Base-by-base conservation (phyloP, 1,139 yeast genomes). In the Wickerhamomyces sp. region DNA sequence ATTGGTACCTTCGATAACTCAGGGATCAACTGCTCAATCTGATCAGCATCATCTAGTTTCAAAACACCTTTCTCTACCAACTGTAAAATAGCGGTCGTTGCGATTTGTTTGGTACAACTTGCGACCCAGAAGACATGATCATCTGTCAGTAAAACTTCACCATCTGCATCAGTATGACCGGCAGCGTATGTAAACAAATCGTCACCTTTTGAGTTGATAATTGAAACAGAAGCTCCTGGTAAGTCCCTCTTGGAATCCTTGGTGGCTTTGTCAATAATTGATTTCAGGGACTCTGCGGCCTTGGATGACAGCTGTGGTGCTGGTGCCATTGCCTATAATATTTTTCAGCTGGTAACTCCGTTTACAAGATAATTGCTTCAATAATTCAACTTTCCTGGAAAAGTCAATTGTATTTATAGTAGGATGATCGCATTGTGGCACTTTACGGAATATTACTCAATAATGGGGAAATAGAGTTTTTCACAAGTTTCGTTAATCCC, bases 91-190 rank as follows among this genome's bases (percentile, higher is more conserved):
- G 70, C 76, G 52, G 67, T 59, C 0, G 67, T 61, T 1, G 75
- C 69, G 37, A 70, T 49, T 3, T 71, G 49, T 44, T 72, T 72
- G 14, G 77, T 67, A 39, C 72, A 67, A 8, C 77, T 70, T 33
- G 59, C 70, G 29, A 52, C 56, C 28, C 64, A 54, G 40, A 66
- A 54, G 12, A 56, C 45, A 26, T 59, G 51, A 31, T 67, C 64
- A 9, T 39, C 37, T 12, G 54, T 49, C 17, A 54, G 32, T 10
- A 45, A 40, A 6, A 39, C 37, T 13, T 34, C 28, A 8, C 40
- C 30, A 18, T 44, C 46, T 8, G 38, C 35, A 7, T 45, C 48
- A n/a, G 29, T 28, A 17, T 33, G 35, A 7, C 57, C 57, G n/a
- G 45, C 30, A 11, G 40, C 38, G 26, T 38, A 35, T 4, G 26